Percentiles rank a stretch among this genome's conserved stretches.
Conservation (phyloP, 139 green algal genomes). For the Zygnema cylindricum region DNA sequence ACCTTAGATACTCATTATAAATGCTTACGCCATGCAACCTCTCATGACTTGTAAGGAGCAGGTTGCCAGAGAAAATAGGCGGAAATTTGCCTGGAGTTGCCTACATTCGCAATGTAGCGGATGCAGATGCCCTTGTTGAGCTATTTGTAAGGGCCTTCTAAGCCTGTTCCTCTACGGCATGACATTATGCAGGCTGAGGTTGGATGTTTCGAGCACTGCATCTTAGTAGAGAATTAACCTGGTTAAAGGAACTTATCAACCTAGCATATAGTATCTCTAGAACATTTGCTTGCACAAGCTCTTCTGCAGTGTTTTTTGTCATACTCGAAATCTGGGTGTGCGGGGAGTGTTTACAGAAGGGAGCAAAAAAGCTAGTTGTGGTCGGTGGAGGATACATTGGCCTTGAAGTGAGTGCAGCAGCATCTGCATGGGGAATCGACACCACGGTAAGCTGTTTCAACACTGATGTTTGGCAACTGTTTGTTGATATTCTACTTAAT, state of each 20-base stretch:
- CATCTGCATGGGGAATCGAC: slow-evolving; percentile 74
- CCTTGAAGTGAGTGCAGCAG: slow-evolving; percentile 72
- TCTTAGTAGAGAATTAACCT: no score
- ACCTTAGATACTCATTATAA: no score
- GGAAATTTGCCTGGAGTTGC: slow-evolving; percentile 79
- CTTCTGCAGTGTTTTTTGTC: background rate
- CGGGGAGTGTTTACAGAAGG: slow-evolving; percentile 21
- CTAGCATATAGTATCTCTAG: background rate
- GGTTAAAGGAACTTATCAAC: background rate
- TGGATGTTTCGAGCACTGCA: no score
- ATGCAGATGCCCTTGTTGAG: slow-evolving; percentile 77
- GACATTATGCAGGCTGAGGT: no score
- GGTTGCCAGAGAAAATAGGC: slow-evolving; percentile 58
- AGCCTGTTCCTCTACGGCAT: no score
- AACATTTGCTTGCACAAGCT: background rate
- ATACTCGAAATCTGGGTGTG: background rate
- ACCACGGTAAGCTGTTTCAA: slow-evolving; percentile 73
- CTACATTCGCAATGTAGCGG: slow-evolving; percentile 81
- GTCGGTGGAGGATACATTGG: slow-evolving; percentile 95
- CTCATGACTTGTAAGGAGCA: background rate
- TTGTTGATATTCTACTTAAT: no score
- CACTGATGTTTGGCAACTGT: no score
- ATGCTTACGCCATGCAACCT: no score
- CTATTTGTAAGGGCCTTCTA: slow-evolving; percentile 66
- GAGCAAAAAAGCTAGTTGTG: slow-evolving; percentile 46